Evolutionary conservation across 2,329 filamentous ascomycete genomes (phyloP), one percentile per base, ranked within the genome.

Genomic region (Graphiopsis chlorocephala): DNA sequence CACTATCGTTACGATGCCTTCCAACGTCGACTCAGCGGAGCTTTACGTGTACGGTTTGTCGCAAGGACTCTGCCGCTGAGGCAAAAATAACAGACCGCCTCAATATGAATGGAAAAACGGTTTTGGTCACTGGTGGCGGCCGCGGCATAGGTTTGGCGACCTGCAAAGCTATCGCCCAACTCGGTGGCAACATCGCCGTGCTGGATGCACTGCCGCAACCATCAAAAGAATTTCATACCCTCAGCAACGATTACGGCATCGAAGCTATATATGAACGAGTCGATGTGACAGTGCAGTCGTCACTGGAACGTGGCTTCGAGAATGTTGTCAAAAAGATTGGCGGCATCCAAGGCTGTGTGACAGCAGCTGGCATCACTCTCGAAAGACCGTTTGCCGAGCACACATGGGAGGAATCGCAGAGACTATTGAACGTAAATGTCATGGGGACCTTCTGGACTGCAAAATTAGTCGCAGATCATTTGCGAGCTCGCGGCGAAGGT

Each of bases 171-270:
- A 68, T 73, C 20, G 71, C 72, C 48, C 69, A 72, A 50, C 63
- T 68, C 12, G 72, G 72, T n/a, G 72, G 70, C 64, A 83, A 85
- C 72, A 85, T 88, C 70, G 87, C 88, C 14, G 73, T 86, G 14
- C 81, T 85, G 17, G 85, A 86, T 28, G 88, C 92, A 53, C 86
- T 86, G 72, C 61, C 69, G 1, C 67, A 68, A 25, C 72, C 72
- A 35, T 64, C 69, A 5, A 65, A 70, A 63, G 70, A 70, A 28
- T 72, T 74, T 17, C 68, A 71, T 42, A 67, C 67, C 28, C 64
- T 74, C 23, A 68, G 68, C 28, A 82, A 85, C 72, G 83, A 84
- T 25, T 91, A 88, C 70, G 86, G 86, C 2, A 88, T 93, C 50
- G 87, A 88, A 75, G 66, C 70, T 15, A 56, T 61, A 11, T 74